These are phyloP conservation scores for Arctostaphylos glauca DNA, from an alignment of 148 eudicot species.

Conservation along the genomic window DNA sequence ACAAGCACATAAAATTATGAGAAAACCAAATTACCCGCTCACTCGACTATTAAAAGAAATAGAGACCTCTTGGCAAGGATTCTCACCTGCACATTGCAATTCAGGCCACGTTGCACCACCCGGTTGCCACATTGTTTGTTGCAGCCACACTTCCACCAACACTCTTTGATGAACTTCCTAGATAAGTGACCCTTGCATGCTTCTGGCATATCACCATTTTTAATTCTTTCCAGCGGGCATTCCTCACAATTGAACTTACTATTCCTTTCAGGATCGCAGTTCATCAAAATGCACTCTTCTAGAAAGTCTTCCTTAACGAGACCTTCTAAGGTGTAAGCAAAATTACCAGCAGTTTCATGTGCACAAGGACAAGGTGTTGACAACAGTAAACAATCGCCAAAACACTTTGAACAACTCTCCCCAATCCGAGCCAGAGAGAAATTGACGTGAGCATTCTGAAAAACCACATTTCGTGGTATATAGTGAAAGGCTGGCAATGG, in stretches of 20 bases:
- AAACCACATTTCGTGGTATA: constrained; percentile 53
- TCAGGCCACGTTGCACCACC: constrained; percentile 75
- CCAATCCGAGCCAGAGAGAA: constrained; percentile 64
- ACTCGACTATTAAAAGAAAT: background rate
- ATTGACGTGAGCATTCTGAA: constrained; percentile 51
- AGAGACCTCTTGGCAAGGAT: background rate
- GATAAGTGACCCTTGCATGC: constrained; percentile 69
- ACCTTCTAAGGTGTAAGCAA: constrained; percentile 52
- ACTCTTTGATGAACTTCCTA: constrained; percentile 77
- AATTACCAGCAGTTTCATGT: constrained; percentile 46
- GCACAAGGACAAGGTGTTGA: constrained; percentile 56
- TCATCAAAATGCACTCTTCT: constrained; percentile 53
- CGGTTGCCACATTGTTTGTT: constrained; percentile 69
- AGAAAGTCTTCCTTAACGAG: constrained; percentile 63
- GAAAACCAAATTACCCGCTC: no score
- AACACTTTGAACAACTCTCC: constrained; percentile 58
- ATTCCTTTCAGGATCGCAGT: constrained; percentile 43
- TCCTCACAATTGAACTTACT: constrained; percentile 45
- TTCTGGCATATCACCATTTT: constrained; percentile 43
- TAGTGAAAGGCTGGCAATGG: constrained; percentile 58
- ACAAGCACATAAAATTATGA: background rate
- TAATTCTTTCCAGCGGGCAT: constrained; percentile 64
- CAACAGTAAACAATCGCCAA: constrained; percentile 52
- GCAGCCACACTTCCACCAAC: constrained; percentile 91
- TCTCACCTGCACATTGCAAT: constrained; percentile 65